A percentile compares a stretch with the other conserved stretches of the same genome.
Evolutionary conservation across 129 eudicot species (phyloP).

Genomic region (Escallonia rubra): DNA sequence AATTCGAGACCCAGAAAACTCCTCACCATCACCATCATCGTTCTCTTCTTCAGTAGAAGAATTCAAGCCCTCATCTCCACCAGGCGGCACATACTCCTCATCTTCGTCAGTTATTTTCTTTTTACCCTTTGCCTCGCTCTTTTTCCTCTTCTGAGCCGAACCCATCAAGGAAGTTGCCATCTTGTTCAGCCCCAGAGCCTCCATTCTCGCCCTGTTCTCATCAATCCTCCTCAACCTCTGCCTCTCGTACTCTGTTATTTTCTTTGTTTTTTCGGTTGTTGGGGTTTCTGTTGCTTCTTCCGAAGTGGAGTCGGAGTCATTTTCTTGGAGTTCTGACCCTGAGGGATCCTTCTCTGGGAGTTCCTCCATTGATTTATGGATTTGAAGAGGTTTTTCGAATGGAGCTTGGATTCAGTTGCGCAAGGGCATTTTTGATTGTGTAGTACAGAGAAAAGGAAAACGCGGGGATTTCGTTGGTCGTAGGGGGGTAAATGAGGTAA

Average conservation of each 20-base stretch:
- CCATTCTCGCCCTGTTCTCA: constrained; percentile 82
- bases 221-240: constrained; percentile 73
- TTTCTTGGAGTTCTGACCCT: constrained; percentile 36
- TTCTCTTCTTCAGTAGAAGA: constrained; percentile 30
- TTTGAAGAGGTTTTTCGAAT: too few relatives aligned
- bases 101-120: constrained; percentile 51
- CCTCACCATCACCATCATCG: constrained; percentile 16
- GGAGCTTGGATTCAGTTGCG: too few relatives aligned
- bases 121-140: constrained; percentile 38
- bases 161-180: constrained; percentile 56
- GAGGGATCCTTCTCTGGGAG: constrained; percentile 27
- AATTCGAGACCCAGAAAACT: constrained; percentile 10
- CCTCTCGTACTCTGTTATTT: constrained; percentile 62
- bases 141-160: constrained; percentile 23
- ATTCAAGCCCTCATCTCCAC: constrained; percentile 32
- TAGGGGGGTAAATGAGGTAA: background rate
- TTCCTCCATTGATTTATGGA: background rate
- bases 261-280: constrained; percentile 10
- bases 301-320: constrained; percentile 16
- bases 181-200: constrained; percentile 68
- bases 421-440: constrained; percentile 1
- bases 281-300: constrained; percentile 23
- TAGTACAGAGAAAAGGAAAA: background rate
- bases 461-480: constrained; percentile 19
- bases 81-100: constrained; percentile 57